A percentile compares a stretch with the other conserved stretches of the same genome.
phyloP scores from a whole-genome alignment of 352 stramenopile species.

The Pythium biforme region DNA sequence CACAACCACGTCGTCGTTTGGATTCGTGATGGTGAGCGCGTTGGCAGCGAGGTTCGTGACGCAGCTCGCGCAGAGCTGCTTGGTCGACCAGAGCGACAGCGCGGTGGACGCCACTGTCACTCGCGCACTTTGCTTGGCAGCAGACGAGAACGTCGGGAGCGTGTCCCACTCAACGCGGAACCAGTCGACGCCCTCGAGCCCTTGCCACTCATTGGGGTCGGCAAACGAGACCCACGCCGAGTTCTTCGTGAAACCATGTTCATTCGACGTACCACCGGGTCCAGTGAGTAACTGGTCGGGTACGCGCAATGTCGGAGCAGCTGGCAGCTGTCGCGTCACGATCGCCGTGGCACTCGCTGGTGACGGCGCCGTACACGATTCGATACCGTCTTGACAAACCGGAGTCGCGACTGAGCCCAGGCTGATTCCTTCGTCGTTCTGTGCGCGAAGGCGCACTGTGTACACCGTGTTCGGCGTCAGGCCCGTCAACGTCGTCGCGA shows the following conservation, averaged over 20 bases:
- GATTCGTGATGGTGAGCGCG: conserved; percentile 32
- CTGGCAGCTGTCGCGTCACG: conserved; percentile 63
- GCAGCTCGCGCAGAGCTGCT: conserved; percentile 49
- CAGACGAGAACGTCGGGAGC: conserved; percentile 53
- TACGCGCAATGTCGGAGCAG: conserved; percentile 39
- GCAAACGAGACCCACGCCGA: conserved; percentile 56
- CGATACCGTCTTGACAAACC: conserved; percentile 84
- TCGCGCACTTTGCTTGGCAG: conserved; percentile 32
- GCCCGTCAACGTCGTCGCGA: conserved; percentile 27
- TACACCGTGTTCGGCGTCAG: conserved; percentile 65
- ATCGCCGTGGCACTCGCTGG: conserved; percentile 23
- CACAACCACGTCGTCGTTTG: conserved; percentile 27
- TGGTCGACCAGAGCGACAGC: conserved; percentile 44
- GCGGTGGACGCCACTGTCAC: conserved; percentile 32
- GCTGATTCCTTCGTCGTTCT: conserved; percentile 86
- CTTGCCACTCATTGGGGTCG: conserved; percentile 70
- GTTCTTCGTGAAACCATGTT: conserved; percentile 63
- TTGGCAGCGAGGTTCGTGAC: conserved; percentile 36
- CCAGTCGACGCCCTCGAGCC: conserved; percentile 76
- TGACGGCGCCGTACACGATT: conserved; percentile 58
- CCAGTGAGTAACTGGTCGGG: conserved; percentile 47
- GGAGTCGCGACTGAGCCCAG: conserved; percentile 59
- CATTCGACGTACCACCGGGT: conserved; percentile 37
- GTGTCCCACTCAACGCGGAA: conserved; percentile 92
- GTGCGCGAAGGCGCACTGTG: conserved; percentile 74